These are phyloP conservation scores for Zalaria sp. DNA, from an alignment of 2,329 filamentous ascomycete species.

Conservation along the genomic window DNA sequence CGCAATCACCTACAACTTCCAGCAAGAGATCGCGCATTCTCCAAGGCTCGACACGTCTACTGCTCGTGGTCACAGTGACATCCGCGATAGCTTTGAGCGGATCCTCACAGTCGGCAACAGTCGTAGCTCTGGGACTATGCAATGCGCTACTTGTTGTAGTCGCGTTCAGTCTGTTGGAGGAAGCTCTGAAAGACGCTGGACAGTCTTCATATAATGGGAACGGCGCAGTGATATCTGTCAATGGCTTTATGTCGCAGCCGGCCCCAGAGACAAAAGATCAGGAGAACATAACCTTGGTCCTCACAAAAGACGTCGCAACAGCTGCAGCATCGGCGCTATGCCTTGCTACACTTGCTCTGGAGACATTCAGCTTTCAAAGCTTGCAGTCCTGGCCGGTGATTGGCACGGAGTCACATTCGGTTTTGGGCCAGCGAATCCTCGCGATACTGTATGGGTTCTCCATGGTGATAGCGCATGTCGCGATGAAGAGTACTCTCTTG, in stretches of 20 bases:
- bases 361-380: slow-evolving; percentile 13
- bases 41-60: slow-evolving; percentile 14
- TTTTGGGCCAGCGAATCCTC: slow-evolving; percentile 10
- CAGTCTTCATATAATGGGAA: slow-evolving; percentile 10
- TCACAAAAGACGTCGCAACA: slow-evolving; percentile 17
- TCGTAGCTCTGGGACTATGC: slow-evolving; percentile 26
- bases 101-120: slow-evolving; percentile 18
- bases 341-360: slow-evolving; percentile 13
- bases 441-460: slow-evolving; percentile 9
- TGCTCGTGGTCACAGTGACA: slow-evolving; percentile 21
- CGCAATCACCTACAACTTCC: slow-evolving; percentile 11
- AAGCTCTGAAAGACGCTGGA: slow-evolving; percentile 13
- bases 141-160: slow-evolving; percentile 25
- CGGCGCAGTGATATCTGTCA: slow-evolving; percentile 20
- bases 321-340: slow-evolving; percentile 12
- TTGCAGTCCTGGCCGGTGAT: slow-evolving; percentile 11
- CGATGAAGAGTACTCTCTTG: slow-evolving; percentile 11
- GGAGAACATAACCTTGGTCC: slow-evolving; percentile 12
- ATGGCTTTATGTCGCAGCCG: slow-evolving; percentile 17
- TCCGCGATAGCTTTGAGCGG: slow-evolving; percentile 21
- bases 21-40: slow-evolving; percentile 3
- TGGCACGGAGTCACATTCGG: slow-evolving; percentile 11
- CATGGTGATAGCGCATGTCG: slow-evolving; percentile 11
- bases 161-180: slow-evolving; percentile 26
- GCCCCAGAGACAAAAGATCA: background rate